These are phyloP conservation scores for Puccinia sorghi DNA, from an alignment of 1,284 basidiomycete genomes.

Conservation along the genomic window DNA sequence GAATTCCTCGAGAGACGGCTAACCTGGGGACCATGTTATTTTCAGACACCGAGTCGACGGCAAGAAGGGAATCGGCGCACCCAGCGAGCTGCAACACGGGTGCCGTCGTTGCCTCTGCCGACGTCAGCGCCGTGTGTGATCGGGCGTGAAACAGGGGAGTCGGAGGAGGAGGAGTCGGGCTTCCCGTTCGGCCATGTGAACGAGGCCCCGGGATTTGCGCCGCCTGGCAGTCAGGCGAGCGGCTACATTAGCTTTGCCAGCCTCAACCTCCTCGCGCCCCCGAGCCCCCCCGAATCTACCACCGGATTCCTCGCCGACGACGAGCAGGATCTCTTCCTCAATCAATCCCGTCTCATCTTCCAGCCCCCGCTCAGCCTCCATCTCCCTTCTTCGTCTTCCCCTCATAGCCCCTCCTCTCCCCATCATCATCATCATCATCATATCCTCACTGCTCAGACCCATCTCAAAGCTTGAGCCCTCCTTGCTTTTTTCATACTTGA, in stretches of 20 bases:
- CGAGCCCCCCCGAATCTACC: not conserved
- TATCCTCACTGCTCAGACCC: too few relatives aligned
- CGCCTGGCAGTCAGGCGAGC: not conserved
- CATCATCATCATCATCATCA: too few relatives aligned
- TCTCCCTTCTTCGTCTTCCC: too few relatives aligned
- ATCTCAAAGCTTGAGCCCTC: too few relatives aligned
- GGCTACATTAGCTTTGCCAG: conserved; percentile 7
- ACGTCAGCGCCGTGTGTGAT: not conserved
- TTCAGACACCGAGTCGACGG: not conserved
- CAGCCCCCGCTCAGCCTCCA: not conserved
- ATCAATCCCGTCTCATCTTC: too few relatives aligned
- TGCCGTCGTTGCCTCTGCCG: not conserved
- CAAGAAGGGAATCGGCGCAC: not conserved
- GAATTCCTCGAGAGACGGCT: not conserved
- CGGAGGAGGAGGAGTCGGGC: not conserved
- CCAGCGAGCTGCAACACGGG: not conserved
- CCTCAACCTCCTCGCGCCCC: conserved; percentile 11
- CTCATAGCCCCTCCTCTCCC: too few relatives aligned
- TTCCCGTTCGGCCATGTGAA: not conserved
- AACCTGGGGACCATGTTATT: not conserved
- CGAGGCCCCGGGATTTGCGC: not conserved
- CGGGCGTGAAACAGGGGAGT: not conserved
- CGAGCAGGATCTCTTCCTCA: not conserved
- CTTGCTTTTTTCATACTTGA: too few relatives aligned
- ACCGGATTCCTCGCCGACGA: not conserved